A percentile compares a stretch with the other conserved stretches of the same genome.
Conservation (phyloP, 306 rosid genomes). For the Lablab purpureus region DNA sequence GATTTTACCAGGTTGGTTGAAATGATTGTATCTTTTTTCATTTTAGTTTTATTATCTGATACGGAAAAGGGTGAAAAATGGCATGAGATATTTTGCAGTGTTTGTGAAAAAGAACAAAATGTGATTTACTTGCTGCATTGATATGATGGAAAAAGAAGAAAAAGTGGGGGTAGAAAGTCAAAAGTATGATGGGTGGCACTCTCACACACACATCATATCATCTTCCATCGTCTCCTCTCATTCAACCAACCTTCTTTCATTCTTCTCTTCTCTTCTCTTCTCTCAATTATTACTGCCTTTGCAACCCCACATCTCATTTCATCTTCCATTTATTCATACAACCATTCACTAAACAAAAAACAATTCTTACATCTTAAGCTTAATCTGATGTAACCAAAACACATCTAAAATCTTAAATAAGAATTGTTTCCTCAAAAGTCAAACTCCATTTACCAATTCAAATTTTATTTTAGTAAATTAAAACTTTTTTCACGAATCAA, state of each 20-base stretch:
- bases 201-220: slow-evolving; percentile 7
- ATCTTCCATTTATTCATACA: too few species aligned
- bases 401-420: too few species aligned
- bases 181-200: slow-evolving; percentile 16
- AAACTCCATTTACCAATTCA: too few species aligned
- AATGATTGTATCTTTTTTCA: background rate
- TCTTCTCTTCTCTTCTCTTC: background rate
- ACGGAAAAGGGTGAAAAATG: background rate
- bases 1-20: background rate
- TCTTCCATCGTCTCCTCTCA: slow-evolving; percentile 3
- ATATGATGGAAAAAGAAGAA: slow-evolving; percentile 32
- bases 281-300: too few species aligned
- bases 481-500: too few species aligned
- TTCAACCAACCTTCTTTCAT: background rate
- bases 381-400: too few species aligned
- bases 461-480: too few species aligned
- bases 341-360: too few species aligned
- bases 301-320: too few species aligned
- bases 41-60: background rate
- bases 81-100: background rate
- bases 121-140: background rate
- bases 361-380: too few species aligned
- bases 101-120: background rate
- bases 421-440: too few species aligned
- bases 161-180: slow-evolving; percentile 47